Conservation (phyloP, 371 early-diverging fungal species). For the Cokeromyces recurvatus region DNA sequence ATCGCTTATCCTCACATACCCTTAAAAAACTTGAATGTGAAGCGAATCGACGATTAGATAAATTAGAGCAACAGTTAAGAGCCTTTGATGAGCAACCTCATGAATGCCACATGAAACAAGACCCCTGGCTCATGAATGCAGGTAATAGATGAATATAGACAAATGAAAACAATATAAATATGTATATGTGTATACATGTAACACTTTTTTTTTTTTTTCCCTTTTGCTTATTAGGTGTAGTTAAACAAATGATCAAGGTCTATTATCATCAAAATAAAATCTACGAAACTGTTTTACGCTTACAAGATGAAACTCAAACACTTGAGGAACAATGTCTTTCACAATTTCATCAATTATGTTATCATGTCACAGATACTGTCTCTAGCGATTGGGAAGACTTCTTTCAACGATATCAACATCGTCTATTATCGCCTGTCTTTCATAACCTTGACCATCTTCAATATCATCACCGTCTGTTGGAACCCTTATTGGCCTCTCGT, state of each 20-base stretch:
- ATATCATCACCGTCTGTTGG: constrained; percentile 35
- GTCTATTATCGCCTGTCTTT: constrained; percentile 34
- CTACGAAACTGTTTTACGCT: constrained; percentile 39
- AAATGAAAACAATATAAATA: too few species aligned
- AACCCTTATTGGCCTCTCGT: constrained; percentile 37
- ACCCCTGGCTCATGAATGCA: constrained; percentile 43
- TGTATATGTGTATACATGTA: not conserved
- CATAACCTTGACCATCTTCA: constrained; percentile 32
- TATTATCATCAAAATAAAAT: constrained; percentile 41
- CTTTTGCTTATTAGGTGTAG: constrained; percentile 20
- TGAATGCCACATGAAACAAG: constrained; percentile 23
- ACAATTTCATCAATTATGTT: constrained; percentile 26
- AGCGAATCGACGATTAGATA: constrained; percentile 19
- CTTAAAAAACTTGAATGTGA: constrained; percentile 25
- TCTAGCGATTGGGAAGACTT: too few species aligned
- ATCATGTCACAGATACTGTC: constrained; percentile 17
- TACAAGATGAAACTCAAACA: constrained; percentile 30
- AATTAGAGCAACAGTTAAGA: constrained; percentile 24
- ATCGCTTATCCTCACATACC: constrained; percentile 24
- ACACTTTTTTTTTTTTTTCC: too few species aligned
- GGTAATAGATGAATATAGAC: constrained; percentile 10
- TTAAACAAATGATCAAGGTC: constrained; percentile 36
- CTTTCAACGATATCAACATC: constrained; percentile 10
- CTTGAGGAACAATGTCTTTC: constrained; percentile 32
- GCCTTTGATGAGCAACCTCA: constrained; percentile 39